Evolutionary conservation across 2,329 filamentous ascomycete species (phyloP), one percentile per base, ranked within the genome.

Genomic region (Tolypocladium tundrense): DNA sequence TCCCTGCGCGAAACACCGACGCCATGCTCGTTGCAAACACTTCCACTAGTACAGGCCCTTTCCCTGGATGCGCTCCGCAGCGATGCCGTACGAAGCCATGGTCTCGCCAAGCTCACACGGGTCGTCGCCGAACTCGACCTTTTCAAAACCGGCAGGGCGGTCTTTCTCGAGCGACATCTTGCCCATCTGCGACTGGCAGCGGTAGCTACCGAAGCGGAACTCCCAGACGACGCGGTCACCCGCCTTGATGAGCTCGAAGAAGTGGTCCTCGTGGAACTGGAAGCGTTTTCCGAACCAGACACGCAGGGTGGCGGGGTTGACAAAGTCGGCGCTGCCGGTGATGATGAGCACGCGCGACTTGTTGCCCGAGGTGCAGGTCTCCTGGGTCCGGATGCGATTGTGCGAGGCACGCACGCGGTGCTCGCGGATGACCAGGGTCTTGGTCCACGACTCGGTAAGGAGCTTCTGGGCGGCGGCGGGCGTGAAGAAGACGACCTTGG

Each of bases 161-260:
- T 74, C 69, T 60, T 69, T 70, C 55, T 73, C 69, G 33, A 76
- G 63, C 0, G 72, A 66, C 66, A 72, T 72, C 65, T 73, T 73
- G 1, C 76, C 79, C 55, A 77, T 73, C 68, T 81, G 75, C 0
- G 80, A 73, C 72, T 84, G 81, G 67, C 77, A 80, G 1, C 80
- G 75, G 59, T 75, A 84, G 57, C 79, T 82, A 0, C 78, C 79
- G 61, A 84, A 84, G 13, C 75, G 72, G 62, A 77, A 80, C 70
- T 83, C 80, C 16, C 80, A 60, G 2, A 76, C 71, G 0, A 64
- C 64, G 27, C 70, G 67, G 1, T 61, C 60, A 0, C 60, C 61
- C 2, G 61, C 67, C 33, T 61, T 58, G 41, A 68, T 63, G 24
- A 76, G 66, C 21, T 67, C 63, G 3, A 69, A 61, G 56, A 80